phyloP scores from a whole-genome alignment of 2,329 filamentous ascomycete species.

The Alternaria sp. region DNA sequence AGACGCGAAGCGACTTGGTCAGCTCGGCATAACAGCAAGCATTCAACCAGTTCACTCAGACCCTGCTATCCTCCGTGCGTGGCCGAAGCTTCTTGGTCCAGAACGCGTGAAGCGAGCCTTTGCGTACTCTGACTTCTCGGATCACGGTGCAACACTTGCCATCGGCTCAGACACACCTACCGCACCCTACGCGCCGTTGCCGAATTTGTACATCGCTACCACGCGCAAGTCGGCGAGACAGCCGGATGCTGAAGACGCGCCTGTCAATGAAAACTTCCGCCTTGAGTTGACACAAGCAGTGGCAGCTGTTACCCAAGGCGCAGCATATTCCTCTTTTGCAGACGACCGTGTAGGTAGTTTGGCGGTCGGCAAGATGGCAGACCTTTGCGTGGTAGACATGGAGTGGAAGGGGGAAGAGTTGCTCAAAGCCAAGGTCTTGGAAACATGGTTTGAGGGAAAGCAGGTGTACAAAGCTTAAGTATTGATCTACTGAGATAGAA shows the following conservation, averaged over 20 bases:
- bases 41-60: slow-evolving; percentile 95
- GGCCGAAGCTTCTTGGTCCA: slow-evolving; percentile 64
- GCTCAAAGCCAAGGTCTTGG: slow-evolving; percentile 53
- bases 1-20: slow-evolving; percentile 64
- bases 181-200: slow-evolving; percentile 61
- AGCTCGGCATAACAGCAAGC: slow-evolving; percentile 75
- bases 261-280: slow-evolving; percentile 61
- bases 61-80: slow-evolving; percentile 67
- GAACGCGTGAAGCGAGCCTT: slow-evolving; percentile 65
- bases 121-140: slow-evolving; percentile 67
- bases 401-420: slow-evolving; percentile 57
- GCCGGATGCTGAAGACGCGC: slow-evolving; percentile 46
- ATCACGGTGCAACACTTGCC: slow-evolving; percentile 60
- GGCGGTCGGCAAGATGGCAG: slow-evolving; percentile 61
- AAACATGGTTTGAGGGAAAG: slow-evolving; percentile 63
- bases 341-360: slow-evolving; percentile 63
- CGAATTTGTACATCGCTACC: slow-evolving; percentile 66
- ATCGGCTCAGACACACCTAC: slow-evolving; percentile 68
- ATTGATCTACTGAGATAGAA: neutral
- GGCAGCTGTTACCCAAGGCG: slow-evolving; percentile 61
- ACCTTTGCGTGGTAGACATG: slow-evolving; percentile 64
- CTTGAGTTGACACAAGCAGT: slow-evolving; percentile 62
- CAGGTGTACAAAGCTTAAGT: slow-evolving; percentile 28
- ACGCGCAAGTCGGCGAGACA: slow-evolving; percentile 64
- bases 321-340: slow-evolving; percentile 65